Conservation (phyloP, 2,329 filamentous ascomycete genomes). For the Claviceps spartinae region DNA sequence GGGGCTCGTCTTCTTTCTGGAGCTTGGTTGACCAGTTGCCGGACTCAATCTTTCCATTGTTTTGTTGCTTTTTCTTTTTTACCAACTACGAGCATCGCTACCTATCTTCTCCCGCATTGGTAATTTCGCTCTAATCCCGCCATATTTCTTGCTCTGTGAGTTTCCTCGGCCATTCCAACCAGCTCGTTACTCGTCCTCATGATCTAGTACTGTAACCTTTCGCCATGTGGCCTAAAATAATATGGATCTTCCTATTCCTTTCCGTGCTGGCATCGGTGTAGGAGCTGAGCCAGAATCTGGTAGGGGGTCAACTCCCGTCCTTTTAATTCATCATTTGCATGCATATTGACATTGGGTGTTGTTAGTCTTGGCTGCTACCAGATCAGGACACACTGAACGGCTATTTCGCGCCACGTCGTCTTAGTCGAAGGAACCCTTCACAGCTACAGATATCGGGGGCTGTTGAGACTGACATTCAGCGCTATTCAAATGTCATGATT, state of each 20-base stretch:
- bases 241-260: background rate
- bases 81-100: background rate
- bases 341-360: background rate
- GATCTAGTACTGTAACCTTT: background rate
- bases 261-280: background rate
- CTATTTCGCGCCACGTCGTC: background rate
- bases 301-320: background rate
- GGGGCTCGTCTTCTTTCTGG: background rate
- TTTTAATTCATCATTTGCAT: background rate
- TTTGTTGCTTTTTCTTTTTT: background rate
- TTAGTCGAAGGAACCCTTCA: background rate
- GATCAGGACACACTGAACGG: background rate
- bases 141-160: background rate
- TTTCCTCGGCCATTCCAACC: too few relatives aligned
- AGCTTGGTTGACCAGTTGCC: background rate
- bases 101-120: background rate
- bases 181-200: background rate
- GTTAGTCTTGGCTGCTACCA: background rate
- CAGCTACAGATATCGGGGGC: background rate
- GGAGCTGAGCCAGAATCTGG: background rate
- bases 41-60: background rate
- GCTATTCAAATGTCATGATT: background rate
- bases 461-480: background rate
- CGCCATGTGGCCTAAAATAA: background rate
- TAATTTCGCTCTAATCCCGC: background rate